Evolutionary conservation across 805 yeast species (phyloP), one percentile per base, ranked within the genome.

Genomic region (Saturnispora silvae): DNA sequence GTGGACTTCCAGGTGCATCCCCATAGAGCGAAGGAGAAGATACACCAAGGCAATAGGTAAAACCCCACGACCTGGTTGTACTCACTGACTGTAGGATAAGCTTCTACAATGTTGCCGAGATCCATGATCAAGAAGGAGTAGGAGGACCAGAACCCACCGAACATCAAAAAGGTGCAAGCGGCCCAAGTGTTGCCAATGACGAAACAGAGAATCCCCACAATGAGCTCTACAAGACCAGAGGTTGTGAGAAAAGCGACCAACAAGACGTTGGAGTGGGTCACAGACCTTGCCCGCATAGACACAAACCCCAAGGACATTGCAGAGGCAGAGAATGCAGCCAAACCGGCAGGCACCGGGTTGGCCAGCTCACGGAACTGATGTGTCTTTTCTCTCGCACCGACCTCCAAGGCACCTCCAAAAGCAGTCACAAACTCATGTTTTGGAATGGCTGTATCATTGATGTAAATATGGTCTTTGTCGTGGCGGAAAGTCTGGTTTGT

Each of bases 351-450:
- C 9, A 75, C 70, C 1, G 77, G 74, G 46, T 68, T 68, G 13
- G 61, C 68, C 37, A 50, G 54, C 17, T 49, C 48, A 24, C 49
- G 43, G 13, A 49, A 26, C 14, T 52, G 44, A 15, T 49, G 24
- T 9, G 60, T 54, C 17, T 40, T 46, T 29, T 45, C 49, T 37
- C 60, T 46, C 26, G 59, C 50, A 35, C 74, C 67, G 4, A 72
- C 63, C 34, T 65, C 64, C 40, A 68, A 56, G 8, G 63, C 62
- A 49, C 81, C 82, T 13, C 80, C 82, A 50, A 77, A 76, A 2
- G 83, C 85, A 24, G 63, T 62, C 45, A 73, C 54, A 44, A 79
- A 67, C 39, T 79, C 86, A 20, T 63, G 63, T 37, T 71, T 65
- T 39, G 64, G 61, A 54, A 73, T 69, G 19, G 60, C 56, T 28